Base-by-base conservation (phyloP, 257 asterid genomes). In the Ballota nigra region DNA sequence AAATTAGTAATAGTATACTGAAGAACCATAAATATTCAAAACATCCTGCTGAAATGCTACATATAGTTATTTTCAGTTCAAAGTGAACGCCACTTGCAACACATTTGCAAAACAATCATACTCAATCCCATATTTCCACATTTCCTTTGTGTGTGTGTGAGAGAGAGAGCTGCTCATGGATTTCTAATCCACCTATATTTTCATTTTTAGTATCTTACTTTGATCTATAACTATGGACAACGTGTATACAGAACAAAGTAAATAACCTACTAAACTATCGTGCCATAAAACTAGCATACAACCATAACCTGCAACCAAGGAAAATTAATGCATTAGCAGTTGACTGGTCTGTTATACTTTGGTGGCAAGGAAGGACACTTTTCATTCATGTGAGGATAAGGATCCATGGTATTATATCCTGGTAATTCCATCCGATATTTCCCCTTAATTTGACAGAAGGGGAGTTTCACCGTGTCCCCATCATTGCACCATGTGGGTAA, bases 401-500 rank as follows among this genome's bases (percentile, higher is more conserved):
- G 89, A 74, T 79, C 85, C 87, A 91, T 83, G 28, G 87, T 86
- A 23, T 91, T 94, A 82, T 83, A 94, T 29, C 86, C 95, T 0
- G 98, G 98, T 31, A 94, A 73, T 67, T 94, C 96, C 98, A 91
- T 94, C 58, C 92, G 69, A 74, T 94, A 94, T 69, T 82, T 83
- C 62, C 98, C 99, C 51, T 74, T 81, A 29, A 94, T 91, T 79
- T 94, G 99, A 80, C 98, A 94, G 81, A 73, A 94, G 4, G 99
- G 97, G 16, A 86, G 93, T 76, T 89, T 83, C 41, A 89, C 93
- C 0, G 82, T 82, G 87, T 91, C 97, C 66, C 80, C 95, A 1
- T 81, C 92, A 53, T 89, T 91, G 89, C 99, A 94, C 99, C 97
- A 94, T 26, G 74, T 76, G 1, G 99, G 99, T 88, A 94, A 74